phyloP scores from a whole-genome alignment of 2,329 filamentous ascomycete species.

The Thielaviopsis musarum region DNA sequence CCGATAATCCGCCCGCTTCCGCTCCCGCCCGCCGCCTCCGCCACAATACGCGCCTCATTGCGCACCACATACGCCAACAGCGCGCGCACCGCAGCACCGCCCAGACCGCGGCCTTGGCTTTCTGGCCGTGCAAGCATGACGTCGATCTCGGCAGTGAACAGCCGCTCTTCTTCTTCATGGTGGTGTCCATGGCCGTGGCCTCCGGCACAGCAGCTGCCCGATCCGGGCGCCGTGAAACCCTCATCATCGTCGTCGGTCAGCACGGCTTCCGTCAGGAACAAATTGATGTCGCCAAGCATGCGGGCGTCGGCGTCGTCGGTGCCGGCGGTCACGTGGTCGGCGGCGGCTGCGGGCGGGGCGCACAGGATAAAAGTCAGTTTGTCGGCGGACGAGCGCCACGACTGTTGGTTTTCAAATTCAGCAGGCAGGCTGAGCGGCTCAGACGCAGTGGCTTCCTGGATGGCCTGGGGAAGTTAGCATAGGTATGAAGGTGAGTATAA shows the following conservation, averaged over 20 bases:
- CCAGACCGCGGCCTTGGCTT: conserved; percentile 46
- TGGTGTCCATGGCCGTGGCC: conserved; percentile 8
- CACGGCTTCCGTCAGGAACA: conserved; percentile 48
- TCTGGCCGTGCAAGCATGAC: conserved; percentile 59
- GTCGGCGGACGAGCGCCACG: conserved; percentile 66
- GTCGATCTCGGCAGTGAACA: conserved; percentile 55
- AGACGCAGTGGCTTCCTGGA: conserved; percentile 74
- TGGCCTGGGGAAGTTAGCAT: conserved; percentile 32
- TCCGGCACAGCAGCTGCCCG: conserved; percentile 14
- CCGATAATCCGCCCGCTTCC: conserved; percentile 22
- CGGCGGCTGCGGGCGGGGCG: conserved; percentile 21
- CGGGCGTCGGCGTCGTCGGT: conserved; percentile 34
- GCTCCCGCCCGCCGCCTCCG: conserved; percentile 22
- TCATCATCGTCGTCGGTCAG: conserved; percentile 32
- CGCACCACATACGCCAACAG: conserved; percentile 53
- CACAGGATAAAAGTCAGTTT: conserved; percentile 90
- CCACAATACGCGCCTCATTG: conserved; percentile 36
- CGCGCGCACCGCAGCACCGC: conserved; percentile 43
- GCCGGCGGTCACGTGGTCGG: conserved; percentile 17
- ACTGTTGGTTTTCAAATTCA: conserved; percentile 81
- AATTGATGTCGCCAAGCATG: conserved; percentile 63
- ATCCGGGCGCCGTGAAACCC: not conserved
- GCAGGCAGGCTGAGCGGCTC: conserved; percentile 65
- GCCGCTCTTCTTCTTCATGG: conserved; percentile 11
- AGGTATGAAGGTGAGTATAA: not conserved